These are phyloP conservation scores for Sesbania bispinosa DNA, from an alignment of 306 rosid species.

Conservation along the genomic window DNA sequence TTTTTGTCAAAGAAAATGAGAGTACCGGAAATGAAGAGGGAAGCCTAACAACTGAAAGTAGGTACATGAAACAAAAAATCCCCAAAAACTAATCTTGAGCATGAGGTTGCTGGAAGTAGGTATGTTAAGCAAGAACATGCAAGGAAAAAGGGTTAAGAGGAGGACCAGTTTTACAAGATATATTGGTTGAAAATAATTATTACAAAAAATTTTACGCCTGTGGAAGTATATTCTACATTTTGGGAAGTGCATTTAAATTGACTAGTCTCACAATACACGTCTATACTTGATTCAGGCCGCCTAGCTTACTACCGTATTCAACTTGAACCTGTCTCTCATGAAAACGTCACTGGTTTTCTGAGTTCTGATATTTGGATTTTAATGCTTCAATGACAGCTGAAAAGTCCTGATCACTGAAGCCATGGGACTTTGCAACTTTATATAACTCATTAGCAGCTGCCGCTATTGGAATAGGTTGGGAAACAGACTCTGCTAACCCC, in stretches of 20 bases:
- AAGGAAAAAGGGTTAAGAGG: not conserved
- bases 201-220: not conserved
- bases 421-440: conserved; percentile 87
- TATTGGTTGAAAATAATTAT: not conserved
- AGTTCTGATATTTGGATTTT: conserved; percentile 59
- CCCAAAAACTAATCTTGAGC: not conserved
- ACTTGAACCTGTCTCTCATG: not conserved
- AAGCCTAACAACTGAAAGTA: no score
- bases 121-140: not conserved
- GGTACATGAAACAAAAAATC: not conserved
- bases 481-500: conserved; percentile 87
- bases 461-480: conserved; percentile 85
- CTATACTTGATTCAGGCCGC: not conserved
- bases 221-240: conserved; percentile 13
- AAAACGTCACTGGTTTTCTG: conserved; percentile 22
- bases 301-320: not conserved
- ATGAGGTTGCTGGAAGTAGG: not conserved
- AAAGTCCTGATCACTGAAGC: conserved; percentile 84
- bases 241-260: not conserved
- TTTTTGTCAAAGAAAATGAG: no score
- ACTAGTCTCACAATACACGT: not conserved
- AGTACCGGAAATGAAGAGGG: no score
- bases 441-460: conserved; percentile 92
- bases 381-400: conserved; percentile 94
- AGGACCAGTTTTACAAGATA: not conserved